Conservation (phyloP, 2,329 filamentous ascomycete species). For the Aspergillus sp. region DNA sequence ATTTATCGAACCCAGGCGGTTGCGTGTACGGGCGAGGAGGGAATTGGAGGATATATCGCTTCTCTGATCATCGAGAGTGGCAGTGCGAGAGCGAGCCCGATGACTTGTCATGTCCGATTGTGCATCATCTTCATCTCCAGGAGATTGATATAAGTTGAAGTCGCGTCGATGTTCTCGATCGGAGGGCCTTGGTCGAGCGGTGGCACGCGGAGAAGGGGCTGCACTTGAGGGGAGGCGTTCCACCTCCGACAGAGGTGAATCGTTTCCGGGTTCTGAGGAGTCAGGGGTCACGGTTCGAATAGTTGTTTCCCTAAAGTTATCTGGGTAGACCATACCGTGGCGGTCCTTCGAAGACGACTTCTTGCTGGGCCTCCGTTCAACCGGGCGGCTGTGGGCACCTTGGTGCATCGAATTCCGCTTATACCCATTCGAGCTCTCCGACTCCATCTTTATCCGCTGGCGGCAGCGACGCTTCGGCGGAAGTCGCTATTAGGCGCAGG, state of each 20-base stretch:
- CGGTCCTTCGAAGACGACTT: conserved; percentile 49
- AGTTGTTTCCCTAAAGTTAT: conserved; percentile 44
- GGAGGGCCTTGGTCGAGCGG: conserved; percentile 31
- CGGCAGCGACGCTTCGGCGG: conserved; percentile 21
- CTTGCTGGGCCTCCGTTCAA: conserved; percentile 47
- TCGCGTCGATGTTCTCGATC: conserved; percentile 36
- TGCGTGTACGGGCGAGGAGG: conserved; percentile 33
- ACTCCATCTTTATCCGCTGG: conserved; percentile 38
- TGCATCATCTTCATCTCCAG: conserved; percentile 35
- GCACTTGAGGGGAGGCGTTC: conserved; percentile 33
- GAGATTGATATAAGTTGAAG: conserved; percentile 29
- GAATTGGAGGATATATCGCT: conserved; percentile 36
- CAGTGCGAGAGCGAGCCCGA: conserved; percentile 41
- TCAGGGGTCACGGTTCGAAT: conserved; percentile 51
- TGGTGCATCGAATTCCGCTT: conserved; percentile 43
- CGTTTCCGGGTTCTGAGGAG: conserved; percentile 35
- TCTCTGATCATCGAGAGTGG: conserved; percentile 44
- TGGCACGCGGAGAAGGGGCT: conserved; percentile 38
- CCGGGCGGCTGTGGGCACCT: conserved; percentile 38
- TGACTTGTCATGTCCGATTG: conserved; percentile 32
- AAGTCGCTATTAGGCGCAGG: conserved; percentile 28
- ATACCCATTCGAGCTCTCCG: conserved; percentile 41
- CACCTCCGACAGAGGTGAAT: conserved; percentile 40
- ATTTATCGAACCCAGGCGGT: conserved; percentile 42
- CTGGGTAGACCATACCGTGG: conserved; percentile 47